Evolutionary conservation across 2,329 filamentous ascomycete species (phyloP).

Genomic region (Cladophialophora immunda): DNA sequence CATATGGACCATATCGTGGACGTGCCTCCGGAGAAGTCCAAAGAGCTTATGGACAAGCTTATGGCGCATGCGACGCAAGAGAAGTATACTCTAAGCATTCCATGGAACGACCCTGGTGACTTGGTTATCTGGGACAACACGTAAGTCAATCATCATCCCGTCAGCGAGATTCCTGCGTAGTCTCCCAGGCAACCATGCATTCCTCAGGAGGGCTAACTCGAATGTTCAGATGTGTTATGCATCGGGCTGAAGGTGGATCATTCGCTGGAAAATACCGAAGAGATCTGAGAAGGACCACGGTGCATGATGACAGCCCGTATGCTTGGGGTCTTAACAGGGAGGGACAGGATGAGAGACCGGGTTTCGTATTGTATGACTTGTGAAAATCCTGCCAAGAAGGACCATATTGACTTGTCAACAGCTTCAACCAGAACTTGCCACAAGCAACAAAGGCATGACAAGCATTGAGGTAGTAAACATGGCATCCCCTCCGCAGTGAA

Average conservation of each 20-base stretch:
- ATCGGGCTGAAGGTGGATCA: constrained; percentile 59
- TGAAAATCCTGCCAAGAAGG: neutral
- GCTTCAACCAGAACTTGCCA: constrained; percentile 14
- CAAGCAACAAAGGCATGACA: neutral
- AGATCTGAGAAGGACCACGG: constrained; percentile 66
- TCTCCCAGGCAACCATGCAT: neutral
- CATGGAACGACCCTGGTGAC: constrained; percentile 60
- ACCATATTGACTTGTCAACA: constrained; percentile 13
- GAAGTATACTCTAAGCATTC: constrained; percentile 57
- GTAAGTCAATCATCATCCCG: constrained; percentile 10
- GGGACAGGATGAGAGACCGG: constrained; percentile 42
- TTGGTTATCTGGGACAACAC: constrained; percentile 69
- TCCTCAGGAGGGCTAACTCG: constrained; percentile 9
- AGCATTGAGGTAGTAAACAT: neutral
- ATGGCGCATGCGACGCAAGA: constrained; percentile 57
- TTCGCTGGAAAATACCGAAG: constrained; percentile 59
- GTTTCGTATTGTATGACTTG: constrained; percentile 40
- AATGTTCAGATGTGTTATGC: constrained; percentile 58
- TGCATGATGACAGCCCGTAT: constrained; percentile 58
- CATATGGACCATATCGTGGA: constrained; percentile 64
- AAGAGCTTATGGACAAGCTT: constrained; percentile 48
- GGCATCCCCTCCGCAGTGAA: neutral
- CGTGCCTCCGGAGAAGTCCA: constrained; percentile 47
- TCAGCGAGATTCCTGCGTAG: no score
- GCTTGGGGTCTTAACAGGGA: constrained; percentile 56